These are phyloP conservation scores for Chlamydomonas reinhardtii DNA, from an alignment of 163 green algal species.

Conservation along the genomic window DNA sequence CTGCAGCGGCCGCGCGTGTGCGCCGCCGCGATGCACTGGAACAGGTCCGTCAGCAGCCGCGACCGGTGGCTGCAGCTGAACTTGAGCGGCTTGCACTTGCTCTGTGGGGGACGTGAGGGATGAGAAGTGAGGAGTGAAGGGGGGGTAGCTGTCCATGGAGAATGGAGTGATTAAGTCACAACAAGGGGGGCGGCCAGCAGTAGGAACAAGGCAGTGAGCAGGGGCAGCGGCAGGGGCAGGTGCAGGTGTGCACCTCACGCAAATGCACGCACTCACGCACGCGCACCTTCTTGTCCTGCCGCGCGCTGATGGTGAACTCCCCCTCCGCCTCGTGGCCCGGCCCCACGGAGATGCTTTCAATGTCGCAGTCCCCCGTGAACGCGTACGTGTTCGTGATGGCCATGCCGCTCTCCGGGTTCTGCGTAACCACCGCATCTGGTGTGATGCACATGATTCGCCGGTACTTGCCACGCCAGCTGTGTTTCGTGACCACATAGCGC, in stretches of 20 bases:
- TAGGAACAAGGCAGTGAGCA: no score
- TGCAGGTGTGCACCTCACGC: no score
- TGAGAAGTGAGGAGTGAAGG: no score
- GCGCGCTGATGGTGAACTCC: slow-evolving; percentile 75
- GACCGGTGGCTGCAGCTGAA: slow-evolving; percentile 80
- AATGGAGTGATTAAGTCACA: no score
- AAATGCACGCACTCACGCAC: neutral
- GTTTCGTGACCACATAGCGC: slow-evolving; percentile 86
- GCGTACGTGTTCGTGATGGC: slow-evolving; percentile 85
- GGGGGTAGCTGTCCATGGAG: no score
- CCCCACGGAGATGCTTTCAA: slow-evolving; percentile 69
- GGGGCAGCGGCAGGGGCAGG: no score
- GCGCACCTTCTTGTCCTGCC: slow-evolving; percentile 82
- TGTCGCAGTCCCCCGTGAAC: slow-evolving; percentile 69
- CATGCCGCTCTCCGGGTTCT: slow-evolving; percentile 77
- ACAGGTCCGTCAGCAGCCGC: slow-evolving; percentile 80
- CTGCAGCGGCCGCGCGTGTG: slow-evolving; percentile 50
- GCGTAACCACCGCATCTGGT: slow-evolving; percentile 75
- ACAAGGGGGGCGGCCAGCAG: no score
- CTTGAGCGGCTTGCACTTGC: slow-evolving; percentile 80
- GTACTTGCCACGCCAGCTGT: slow-evolving; percentile 85
- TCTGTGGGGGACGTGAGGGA: no score
- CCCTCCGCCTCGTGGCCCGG: slow-evolving; percentile 51
- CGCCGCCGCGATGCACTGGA: slow-evolving; percentile 65
- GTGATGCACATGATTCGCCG: slow-evolving; percentile 83